Base-by-base conservation (phyloP, 305 asterid genomes). In the Ilex paraguariensis region DNA sequence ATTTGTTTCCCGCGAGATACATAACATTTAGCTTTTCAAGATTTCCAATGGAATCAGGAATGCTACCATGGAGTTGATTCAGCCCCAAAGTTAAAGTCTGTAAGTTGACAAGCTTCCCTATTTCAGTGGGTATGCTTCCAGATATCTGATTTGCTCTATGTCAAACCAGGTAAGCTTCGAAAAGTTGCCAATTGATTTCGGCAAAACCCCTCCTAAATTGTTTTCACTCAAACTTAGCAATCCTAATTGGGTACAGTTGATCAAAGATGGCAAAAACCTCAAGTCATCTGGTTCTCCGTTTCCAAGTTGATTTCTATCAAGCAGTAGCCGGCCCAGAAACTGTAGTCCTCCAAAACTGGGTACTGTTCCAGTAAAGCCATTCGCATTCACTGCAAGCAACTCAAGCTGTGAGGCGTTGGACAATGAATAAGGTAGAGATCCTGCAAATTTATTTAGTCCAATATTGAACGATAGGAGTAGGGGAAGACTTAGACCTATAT, bases 401-500 rank as follows among this genome's bases (percentile, higher is more conserved):
- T 57, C 53, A 33, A 67, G 46, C 45, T 30, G 31, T 62, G 77
- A 62, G 10, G 66, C 58, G 63, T 67, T 63, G 2, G 62, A 13
- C 16, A 72, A n/a, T 2, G 70, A 67, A 45, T 58, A 4, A 2
- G 77, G 77, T 32, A 72, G 31, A 42, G 59, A n/a, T 16, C 77
- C 73, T 21, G 56, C 21, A 52, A 72, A 60, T 59, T 21, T 21
- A 21, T 21, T 21, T 21, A 1, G 28, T 21, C 2, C 28, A 21
- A 21, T 21, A 21, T 21, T 21, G 1, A 21, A 2, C 28, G 2
- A 21, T 21, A 1, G 28, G 28, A 21, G 28, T 21, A 1, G 1
- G 28, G 28, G 28, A 21, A 21, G 28, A 21, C 28, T 21, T 21
- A 21, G 28, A 2, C 28, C 28, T 21, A 21, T 21, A 21, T 21